Percentiles rank a stretch among this genome's conserved stretches.
phyloP scores from a whole-genome alignment of 108 stramenopile species.

The Nitzschia sp. region DNA sequence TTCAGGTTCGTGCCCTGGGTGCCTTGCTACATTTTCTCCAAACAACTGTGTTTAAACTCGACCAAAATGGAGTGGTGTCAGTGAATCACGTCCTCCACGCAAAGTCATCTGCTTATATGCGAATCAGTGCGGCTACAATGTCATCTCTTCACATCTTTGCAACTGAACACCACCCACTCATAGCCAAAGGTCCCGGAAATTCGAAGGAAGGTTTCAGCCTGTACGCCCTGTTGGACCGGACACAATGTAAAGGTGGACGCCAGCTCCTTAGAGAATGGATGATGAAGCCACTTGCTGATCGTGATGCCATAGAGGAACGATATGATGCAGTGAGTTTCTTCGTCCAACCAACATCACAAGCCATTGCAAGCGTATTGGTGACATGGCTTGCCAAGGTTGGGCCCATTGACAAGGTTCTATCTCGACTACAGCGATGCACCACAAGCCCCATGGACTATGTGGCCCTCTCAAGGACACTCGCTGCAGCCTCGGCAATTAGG shows the following conservation, averaged over 20 bases:
- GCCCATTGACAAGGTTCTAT: constrained; percentile 73
- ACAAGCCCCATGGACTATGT: constrained; percentile 69
- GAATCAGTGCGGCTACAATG: constrained; percentile 57
- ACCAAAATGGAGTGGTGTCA: constrained; percentile 61
- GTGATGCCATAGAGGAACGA: constrained; percentile 48
- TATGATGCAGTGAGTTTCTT: constrained; percentile 89
- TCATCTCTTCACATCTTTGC: constrained; percentile 76
- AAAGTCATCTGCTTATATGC: constrained; percentile 55
- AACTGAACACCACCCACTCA: constrained; percentile 80
- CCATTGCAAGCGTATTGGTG: constrained; percentile 47
- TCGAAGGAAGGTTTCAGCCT: constrained; percentile 93
- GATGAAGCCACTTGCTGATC: constrained; percentile 74
- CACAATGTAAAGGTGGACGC: constrained; percentile 75
- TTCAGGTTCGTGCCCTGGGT: constrained; percentile 71
- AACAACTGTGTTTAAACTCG: constrained; percentile 66
- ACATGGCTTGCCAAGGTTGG: constrained; percentile 58
- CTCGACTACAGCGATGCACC: constrained; percentile 83
- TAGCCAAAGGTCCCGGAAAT: constrained; percentile 44
- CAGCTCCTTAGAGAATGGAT: constrained; percentile 88
- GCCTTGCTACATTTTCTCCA: constrained; percentile 72
- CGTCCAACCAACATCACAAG: constrained; percentile 50
- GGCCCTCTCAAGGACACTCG: constrained; percentile 52
- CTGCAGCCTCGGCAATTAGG: constrained; percentile 60
- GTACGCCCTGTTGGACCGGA: constrained; percentile 87
- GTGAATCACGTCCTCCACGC: constrained; percentile 60